A percentile compares a stretch with the other conserved stretches of the same genome.
Evolutionary conservation across 2,329 filamentous ascomycete species (phyloP).

Genomic region (Phoma sp.): DNA sequence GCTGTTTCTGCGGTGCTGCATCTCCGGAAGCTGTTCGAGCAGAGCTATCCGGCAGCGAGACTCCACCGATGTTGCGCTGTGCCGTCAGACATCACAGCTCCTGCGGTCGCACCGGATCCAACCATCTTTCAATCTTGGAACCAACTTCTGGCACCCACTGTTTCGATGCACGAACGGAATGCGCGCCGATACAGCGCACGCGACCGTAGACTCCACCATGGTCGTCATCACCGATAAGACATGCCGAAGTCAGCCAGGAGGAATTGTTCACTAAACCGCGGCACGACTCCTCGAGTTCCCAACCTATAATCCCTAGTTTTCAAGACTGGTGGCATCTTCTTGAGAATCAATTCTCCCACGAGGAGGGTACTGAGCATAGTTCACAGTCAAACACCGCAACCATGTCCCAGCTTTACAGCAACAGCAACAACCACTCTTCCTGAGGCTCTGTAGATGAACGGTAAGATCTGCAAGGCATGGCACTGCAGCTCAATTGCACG

Average conservation of each 20-base stretch:
- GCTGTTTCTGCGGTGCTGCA: conserved; percentile 3
- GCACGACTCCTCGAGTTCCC: background rate
- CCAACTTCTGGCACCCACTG: conserved; percentile 11
- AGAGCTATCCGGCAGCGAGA: background rate
- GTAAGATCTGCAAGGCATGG: background rate
- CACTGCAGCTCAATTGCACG: background rate
- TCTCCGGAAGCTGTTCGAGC: conserved; percentile 7
- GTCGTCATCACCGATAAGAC: conserved; percentile 11
- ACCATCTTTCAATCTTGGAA: conserved; percentile 5
- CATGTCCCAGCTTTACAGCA: background rate
- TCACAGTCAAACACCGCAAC: background rate
- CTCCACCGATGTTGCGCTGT: background rate
- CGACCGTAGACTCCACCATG: conserved; percentile 10
- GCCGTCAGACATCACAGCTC: conserved; percentile 3
- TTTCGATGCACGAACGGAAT: conserved; percentile 15
- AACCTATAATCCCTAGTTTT: background rate
- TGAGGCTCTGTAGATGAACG: background rate
- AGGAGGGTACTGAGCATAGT: background rate
- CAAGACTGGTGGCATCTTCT: no score
- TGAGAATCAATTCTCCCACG: no score
- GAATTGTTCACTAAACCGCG: background rate
- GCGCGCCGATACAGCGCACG: conserved; percentile 7
- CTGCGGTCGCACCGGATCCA: background rate
- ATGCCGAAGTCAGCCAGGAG: background rate
- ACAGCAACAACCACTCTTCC: background rate